Percentiles rank a stretch among this genome's conserved stretches.
Evolutionary conservation across 257 asterid species (phyloP).

Genomic region (Nyctanthes arbortristis): DNA sequence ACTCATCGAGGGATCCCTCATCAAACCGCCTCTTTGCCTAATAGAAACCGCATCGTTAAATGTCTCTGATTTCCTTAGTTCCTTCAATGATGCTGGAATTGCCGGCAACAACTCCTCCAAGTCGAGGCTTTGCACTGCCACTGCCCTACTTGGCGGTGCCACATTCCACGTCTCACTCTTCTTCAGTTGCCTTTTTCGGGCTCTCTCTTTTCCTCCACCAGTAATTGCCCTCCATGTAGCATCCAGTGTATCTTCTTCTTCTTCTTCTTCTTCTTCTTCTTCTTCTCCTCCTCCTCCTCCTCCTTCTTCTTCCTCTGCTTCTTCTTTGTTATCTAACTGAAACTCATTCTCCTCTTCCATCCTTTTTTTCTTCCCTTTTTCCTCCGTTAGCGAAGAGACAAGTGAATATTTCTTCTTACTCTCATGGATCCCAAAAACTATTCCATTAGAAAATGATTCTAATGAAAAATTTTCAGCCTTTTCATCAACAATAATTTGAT

Average conservation of each 20-base stretch:
- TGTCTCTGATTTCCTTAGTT: slow-evolving; percentile 52
- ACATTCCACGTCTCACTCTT: slow-evolving; percentile 51
- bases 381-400: slow-evolving; percentile 4
- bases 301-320: not conserved
- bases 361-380: not conserved
- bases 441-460: not conserved
- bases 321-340: not conserved
- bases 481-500: not conserved
- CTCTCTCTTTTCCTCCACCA: slow-evolving; percentile 29
- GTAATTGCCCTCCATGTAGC: slow-evolving; percentile 64
- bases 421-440: no score
- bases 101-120: slow-evolving; percentile 23
- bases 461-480: not conserved
- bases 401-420: slow-evolving; percentile 10
- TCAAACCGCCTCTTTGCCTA: slow-evolving; percentile 46
- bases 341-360: not conserved
- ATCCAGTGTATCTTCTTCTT: slow-evolving; percentile 51
- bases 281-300: not conserved
- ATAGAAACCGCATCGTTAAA: slow-evolving; percentile 51
- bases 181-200: slow-evolving; percentile 29
- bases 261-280: not conserved
- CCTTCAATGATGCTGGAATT: slow-evolving; percentile 32
- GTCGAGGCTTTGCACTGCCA: slow-evolving; percentile 11
- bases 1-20: slow-evolving; percentile 52
- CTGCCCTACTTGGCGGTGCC: slow-evolving; percentile 5